Conservation (phyloP, 257 asterid genomes). For the Pogostemon cablin region DNA sequence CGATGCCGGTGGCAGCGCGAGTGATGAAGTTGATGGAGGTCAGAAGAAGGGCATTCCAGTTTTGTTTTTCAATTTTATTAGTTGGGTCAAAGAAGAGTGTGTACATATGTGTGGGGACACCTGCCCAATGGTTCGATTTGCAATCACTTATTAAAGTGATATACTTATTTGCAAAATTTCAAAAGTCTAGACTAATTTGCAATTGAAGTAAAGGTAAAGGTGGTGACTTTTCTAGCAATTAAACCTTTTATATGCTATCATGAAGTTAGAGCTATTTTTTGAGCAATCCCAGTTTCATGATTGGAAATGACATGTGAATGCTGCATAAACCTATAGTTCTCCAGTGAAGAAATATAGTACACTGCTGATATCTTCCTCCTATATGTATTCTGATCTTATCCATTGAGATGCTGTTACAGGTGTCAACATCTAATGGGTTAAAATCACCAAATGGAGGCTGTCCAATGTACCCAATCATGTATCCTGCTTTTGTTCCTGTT, state of each 20-base stretch:
- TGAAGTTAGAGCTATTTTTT: slow-evolving; percentile 7
- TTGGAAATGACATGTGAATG: slow-evolving; percentile 14
- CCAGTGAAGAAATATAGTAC: slow-evolving; percentile 1
- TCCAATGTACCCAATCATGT: slow-evolving; percentile 41
- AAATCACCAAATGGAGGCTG: slow-evolving; percentile 45
- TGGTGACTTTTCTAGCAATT: too few relatives aligned
- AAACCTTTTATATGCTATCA: not conserved
- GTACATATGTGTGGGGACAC: too few relatives aligned
- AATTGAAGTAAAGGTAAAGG: too few relatives aligned
- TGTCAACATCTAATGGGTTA: slow-evolving; percentile 39
- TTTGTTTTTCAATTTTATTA: slow-evolving; percentile 30
- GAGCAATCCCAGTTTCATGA: slow-evolving; percentile 9
- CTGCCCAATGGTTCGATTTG: too few relatives aligned
- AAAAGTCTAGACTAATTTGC: too few relatives aligned
- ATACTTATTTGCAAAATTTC: too few relatives aligned
- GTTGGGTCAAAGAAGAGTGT: too few relatives aligned
- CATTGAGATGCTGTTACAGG: slow-evolving; percentile 37
- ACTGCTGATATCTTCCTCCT: not conserved
- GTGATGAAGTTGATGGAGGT: slow-evolving; percentile 55
- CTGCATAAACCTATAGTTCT: slow-evolving; percentile 5
- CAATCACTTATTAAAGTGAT: too few relatives aligned
- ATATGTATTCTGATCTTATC: slow-evolving; percentile 26
- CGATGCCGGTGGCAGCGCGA: slow-evolving; percentile 50
- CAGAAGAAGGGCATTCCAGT: slow-evolving; percentile 61
- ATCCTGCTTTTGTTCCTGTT: slow-evolving; percentile 47